phyloP scores from a whole-genome alignment of 495 filamentous ascomycete genomes.

The Astrocystis sublimbata region DNA sequence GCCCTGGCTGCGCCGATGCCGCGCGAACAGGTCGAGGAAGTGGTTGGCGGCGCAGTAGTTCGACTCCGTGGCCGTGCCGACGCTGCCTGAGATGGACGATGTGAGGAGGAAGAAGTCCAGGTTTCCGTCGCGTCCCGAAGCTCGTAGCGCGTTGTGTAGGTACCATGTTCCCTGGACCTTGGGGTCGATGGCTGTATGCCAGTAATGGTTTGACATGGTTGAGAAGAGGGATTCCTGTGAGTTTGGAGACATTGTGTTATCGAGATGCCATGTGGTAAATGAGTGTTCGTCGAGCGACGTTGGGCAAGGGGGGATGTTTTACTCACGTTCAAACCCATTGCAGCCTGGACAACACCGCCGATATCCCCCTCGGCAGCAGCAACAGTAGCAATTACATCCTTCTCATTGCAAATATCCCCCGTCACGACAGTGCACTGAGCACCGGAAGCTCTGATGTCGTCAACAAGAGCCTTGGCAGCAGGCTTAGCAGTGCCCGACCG shows the following conservation, averaged over 20 bases:
- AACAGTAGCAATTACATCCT: not conserved
- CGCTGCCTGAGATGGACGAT: slow-evolving; percentile 32
- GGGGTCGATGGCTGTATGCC: slow-evolving; percentile 37
- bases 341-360: slow-evolving; percentile 33
- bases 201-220: slow-evolving; percentile 41
- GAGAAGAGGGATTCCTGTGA: slow-evolving; percentile 44
- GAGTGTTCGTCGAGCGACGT: too few species aligned
- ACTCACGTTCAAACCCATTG: slow-evolving; percentile 49
- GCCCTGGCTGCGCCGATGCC: slow-evolving; percentile 30
- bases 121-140: slow-evolving; percentile 12
- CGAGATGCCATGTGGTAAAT: too few species aligned
- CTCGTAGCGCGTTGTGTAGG: slow-evolving; percentile 29
- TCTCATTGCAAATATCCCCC: slow-evolving; percentile 23
- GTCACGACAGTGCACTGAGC: slow-evolving; percentile 24
- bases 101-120: slow-evolving; percentile 43
- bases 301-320: too few species aligned
- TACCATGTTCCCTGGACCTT: slow-evolving; percentile 48
- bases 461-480: slow-evolving; percentile 19
- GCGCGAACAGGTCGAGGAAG: slow-evolving; percentile 41
- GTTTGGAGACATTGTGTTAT: too few species aligned
- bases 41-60: slow-evolving; percentile 42
- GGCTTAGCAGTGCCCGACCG: not conserved
- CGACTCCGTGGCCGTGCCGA: slow-evolving; percentile 36
- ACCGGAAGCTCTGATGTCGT: slow-evolving; percentile 30
- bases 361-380: slow-evolving; percentile 12